Evolutionary conservation across 1,284 basidiomycete genomes (phyloP), one percentile per base, ranked within the genome.

Genomic region (Sanghuangporus weigelae): DNA sequence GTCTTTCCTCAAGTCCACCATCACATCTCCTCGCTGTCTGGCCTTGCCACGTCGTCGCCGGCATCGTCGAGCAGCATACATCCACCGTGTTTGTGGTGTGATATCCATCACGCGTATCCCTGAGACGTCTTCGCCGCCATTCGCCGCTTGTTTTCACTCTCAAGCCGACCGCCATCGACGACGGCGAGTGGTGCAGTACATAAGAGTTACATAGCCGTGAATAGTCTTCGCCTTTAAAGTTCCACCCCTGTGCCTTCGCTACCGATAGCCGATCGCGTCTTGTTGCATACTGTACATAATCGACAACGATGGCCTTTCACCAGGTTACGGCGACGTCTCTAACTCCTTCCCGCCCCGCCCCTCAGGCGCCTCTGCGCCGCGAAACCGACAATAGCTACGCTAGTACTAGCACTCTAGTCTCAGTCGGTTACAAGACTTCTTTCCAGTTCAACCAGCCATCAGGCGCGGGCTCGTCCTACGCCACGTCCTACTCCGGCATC

Each of bases 401-500:
- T 46, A 74, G 75, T 63, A 78, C 78, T 68, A 77, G 75, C 68
- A 72, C 78, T 21, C 78, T 84, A 49, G 72, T 76, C 23, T 76
- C 69, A 64, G 79, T 83, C 26, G 85, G 84, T 53, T 89, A 87
- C 74, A 81, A 76, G 68, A 73, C 83, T 2, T 81, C 85, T 2
- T 87, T 85, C 70, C 78, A 83, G 10, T 78, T 82, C 69, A 77
- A 73, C 59, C 76, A 59, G 16, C 57, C 69, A 23, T 79, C 83
- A 0, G 79, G 83, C 7, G 83, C 85, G 5, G 75, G 79, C 58
- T 85, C 86, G 0, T 83, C 85, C 10, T 87, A 85, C 72, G 77
- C 79, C 42, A 71, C 81, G 31, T 80, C 82, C 21, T 89, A 89
- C 73, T 83, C 85, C 10, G 87, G 88, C 64, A 89, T 92, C 68